phyloP scores from a whole-genome alignment of 345 rosid species.

The Sapria himalayana region DNA sequence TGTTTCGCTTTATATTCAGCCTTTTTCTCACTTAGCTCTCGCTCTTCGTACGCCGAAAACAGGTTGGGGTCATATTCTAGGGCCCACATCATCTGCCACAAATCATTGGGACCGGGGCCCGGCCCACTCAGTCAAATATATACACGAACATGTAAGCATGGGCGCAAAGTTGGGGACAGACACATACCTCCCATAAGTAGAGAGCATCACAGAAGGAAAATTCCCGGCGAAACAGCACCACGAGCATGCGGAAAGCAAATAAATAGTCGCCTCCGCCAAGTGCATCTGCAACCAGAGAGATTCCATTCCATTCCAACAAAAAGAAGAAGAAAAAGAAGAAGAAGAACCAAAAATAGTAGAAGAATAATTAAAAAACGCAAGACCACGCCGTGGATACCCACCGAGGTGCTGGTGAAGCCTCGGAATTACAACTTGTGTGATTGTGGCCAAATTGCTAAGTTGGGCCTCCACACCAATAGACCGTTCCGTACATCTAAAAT shows the following conservation, averaged over 20 bases:
- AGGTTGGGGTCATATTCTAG: slow-evolving; percentile 80
- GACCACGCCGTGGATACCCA: no score
- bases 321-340: no score
- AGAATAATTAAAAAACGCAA: no score
- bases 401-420: slow-evolving; percentile 95
- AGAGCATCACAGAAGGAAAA: slow-evolving; percentile 89
- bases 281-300: slow-evolving; percentile 35
- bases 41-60: slow-evolving; percentile 52
- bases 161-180: no score
- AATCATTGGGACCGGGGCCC: no score
- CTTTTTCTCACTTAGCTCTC: slow-evolving; percentile 21
- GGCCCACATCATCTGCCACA: slow-evolving; percentile 97
- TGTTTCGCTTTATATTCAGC: slow-evolving; percentile 34
- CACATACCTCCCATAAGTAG: slow-evolving; percentile 90
- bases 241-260: slow-evolving; percentile 89
- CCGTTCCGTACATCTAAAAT: slow-evolving; percentile 73
- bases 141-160: no score
- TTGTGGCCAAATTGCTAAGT: slow-evolving; percentile 60
- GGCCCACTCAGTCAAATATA: no score
- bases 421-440: slow-evolving; percentile 85
- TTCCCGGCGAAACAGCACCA: slow-evolving; percentile 91
- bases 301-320: no score
- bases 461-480: slow-evolving; percentile 91
- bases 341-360: background rate
- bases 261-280: slow-evolving; percentile 94